Evolutionary conservation across 1,284 basidiomycete genomes (phyloP).

Genomic region (Ustilago shanxiensis): DNA sequence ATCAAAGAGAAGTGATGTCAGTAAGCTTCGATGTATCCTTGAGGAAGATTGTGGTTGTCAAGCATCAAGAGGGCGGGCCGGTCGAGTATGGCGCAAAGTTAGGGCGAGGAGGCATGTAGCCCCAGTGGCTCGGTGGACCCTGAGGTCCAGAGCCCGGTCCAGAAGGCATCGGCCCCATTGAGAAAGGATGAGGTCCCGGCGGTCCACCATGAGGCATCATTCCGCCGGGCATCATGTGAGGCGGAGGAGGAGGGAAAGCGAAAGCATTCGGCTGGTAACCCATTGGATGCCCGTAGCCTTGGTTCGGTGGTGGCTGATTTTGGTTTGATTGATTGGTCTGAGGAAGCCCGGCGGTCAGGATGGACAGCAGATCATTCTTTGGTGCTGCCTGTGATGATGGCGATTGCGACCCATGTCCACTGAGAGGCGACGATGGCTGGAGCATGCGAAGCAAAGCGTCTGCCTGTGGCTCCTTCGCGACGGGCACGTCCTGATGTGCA

Average conservation of each 20-base stretch:
- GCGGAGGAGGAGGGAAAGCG: slow-evolving; percentile 39
- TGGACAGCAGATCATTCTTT: slow-evolving; percentile 51
- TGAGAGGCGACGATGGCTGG: slow-evolving; percentile 20
- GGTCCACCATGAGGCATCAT: slow-evolving; percentile 42
- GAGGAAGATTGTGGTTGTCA: background rate
- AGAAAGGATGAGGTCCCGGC: slow-evolving; percentile 28
- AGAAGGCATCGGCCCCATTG: slow-evolving; percentile 33
- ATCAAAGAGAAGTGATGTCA: background rate
- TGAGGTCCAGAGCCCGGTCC: slow-evolving; percentile 24
- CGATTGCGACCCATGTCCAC: slow-evolving; percentile 16
- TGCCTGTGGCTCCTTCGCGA: slow-evolving; percentile 20
- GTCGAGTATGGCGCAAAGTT: slow-evolving; percentile 47
- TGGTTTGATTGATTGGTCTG: slow-evolving; percentile 9
- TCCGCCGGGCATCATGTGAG: slow-evolving; percentile 38
- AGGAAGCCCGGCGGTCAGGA: slow-evolving; percentile 37
- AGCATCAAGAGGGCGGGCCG: slow-evolving; percentile 27
- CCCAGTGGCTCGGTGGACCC: slow-evolving; percentile 27
- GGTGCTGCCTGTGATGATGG: slow-evolving; percentile 24
- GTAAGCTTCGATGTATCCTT: background rate
- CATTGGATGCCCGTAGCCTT: slow-evolving; percentile 25
- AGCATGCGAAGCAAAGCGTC: slow-evolving; percentile 46
- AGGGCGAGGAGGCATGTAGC: slow-evolving; percentile 28
- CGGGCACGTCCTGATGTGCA: slow-evolving; percentile 20
- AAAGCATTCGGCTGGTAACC: slow-evolving; percentile 31
- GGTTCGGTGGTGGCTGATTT: slow-evolving; percentile 18